Percentiles rank a stretch among this genome's conserved stretches.
phyloP scores from a whole-genome alignment of 176 grass and related monocot genomes.

The Leersia perrieri region DNA sequence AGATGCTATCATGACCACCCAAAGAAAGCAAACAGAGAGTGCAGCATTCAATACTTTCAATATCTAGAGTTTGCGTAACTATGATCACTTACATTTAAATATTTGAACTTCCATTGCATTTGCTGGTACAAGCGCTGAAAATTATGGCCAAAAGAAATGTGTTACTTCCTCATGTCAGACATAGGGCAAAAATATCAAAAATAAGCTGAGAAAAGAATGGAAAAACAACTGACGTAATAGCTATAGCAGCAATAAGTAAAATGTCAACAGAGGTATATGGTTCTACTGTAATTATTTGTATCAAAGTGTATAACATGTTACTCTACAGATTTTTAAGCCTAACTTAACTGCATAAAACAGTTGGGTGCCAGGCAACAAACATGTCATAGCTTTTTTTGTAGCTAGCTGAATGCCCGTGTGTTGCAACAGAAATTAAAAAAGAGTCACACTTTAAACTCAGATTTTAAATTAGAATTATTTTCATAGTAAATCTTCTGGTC shows the following conservation, averaged over 20 bases:
- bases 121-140: conserved; percentile 85
- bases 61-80: conserved; percentile 25
- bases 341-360: neutral
- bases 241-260: neutral
- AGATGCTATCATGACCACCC: neutral
- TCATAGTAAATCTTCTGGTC: no score
- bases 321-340: neutral
- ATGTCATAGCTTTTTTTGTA: conserved; percentile 2
- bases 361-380: neutral
- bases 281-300: neutral
- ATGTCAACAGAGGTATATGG: conserved; percentile 13
- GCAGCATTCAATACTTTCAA: conserved; percentile 21
- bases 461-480: no score
- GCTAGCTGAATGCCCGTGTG: no score
- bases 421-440: no score
- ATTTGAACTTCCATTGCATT: conserved; percentile 86
- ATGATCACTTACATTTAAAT: conserved; percentile 64
- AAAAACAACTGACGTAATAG: neutral
- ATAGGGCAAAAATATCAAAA: conserved; percentile 5
- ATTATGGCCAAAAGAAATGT: conserved; percentile 23
- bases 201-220: neutral
- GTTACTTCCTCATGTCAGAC: conserved; percentile 16
- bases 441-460: no score
- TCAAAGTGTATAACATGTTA: neutral
- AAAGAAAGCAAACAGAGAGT: neutral